Percentiles rank a stretch among this genome's conserved stretches.
phyloP scores from a whole-genome alignment of 768 basidiomycete species.

The Antrodiella citrinella region DNA sequence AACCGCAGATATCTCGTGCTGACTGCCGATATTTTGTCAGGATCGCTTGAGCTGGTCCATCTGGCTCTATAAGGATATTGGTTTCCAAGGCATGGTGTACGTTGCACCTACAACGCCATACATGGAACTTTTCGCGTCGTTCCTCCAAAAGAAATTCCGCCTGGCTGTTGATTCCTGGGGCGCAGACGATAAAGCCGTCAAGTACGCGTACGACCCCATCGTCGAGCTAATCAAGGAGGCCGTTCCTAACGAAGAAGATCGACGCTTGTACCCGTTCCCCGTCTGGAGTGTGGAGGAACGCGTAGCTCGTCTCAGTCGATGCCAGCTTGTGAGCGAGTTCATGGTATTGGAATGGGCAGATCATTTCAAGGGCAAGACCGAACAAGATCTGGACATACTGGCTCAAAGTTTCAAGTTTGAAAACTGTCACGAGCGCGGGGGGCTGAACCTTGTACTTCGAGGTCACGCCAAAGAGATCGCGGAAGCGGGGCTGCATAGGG shows the following conservation, averaged over 20 bases:
- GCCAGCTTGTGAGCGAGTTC: slow-evolving; percentile 62
- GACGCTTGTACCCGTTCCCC: slow-evolving; percentile 48
- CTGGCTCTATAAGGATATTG: slow-evolving; percentile 85
- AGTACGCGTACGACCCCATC: slow-evolving; percentile 56
- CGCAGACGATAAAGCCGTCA: slow-evolving; percentile 51
- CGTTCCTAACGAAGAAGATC: slow-evolving; percentile 37
- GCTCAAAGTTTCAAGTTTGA: slow-evolving; percentile 68
- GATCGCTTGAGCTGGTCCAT: slow-evolving; percentile 68
- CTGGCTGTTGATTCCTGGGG: slow-evolving; percentile 79
- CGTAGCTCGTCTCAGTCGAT: slow-evolving; percentile 49
- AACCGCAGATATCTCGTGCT: background rate
- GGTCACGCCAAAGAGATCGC: slow-evolving; percentile 14
- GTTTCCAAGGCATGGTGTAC: slow-evolving; percentile 81
- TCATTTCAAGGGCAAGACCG: slow-evolving; percentile 48
- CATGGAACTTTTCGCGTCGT: slow-evolving; percentile 58
- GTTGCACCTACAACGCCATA: slow-evolving; percentile 62
- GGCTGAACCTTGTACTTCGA: slow-evolving; percentile 30
- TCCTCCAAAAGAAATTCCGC: slow-evolving; percentile 72
- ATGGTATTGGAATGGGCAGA: slow-evolving; percentile 69
- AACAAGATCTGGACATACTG: slow-evolving; percentile 57
- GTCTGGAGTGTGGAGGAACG: slow-evolving; percentile 56
- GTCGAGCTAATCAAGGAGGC: slow-evolving; percentile 53
- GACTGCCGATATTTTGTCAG: slow-evolving; percentile 5
- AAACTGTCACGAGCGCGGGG: slow-evolving; percentile 58
- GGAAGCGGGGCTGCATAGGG: too few species aligned